Base-by-base conservation (phyloP, 495 filamentous ascomycete species). In the Penicillium egyptiacum region DNA sequence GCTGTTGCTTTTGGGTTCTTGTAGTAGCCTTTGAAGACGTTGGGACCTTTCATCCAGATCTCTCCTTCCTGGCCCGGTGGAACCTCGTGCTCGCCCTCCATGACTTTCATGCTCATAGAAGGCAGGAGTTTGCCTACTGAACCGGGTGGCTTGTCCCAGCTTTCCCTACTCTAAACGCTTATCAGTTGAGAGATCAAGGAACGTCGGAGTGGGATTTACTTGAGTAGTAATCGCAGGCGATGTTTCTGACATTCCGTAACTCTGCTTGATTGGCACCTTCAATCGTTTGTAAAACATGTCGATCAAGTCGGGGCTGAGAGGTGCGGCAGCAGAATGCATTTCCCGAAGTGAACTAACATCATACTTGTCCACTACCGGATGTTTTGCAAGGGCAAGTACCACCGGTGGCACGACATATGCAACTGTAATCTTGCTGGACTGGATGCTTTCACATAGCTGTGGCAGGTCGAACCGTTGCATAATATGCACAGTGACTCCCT, bases 311-410 rank as follows among this genome's bases (percentile, higher is more conserved):
- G 72, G 68, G 2, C 86, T 88, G 35, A 94, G 66, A 1, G 90
- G 90, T 1, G 91, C 90, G 3, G 88, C 90, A 10, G 87, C 91
- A 5, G 81, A 89, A 68, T 85, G 89, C 65, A 92, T 66, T 80
- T 89, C 87, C 28, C 83, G 82, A 5, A 94, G 61, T 7, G 76
- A 80, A 20, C 76, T 81, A n/a, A 96, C 71, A 67, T 96, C 83
- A 65, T 89, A 92, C 53, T 86, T 83, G 16, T 56, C 69, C 6
- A 91, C 81, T 2, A 78, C 57, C 0, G 88, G 86, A 58, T 84
- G 76, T 63, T 91, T 91, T 53, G 76, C 78, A 2, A 94, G 79
- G 2, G 83, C 80, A 0, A 93, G 74, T 0, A 92, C 72, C 4
- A 95, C 78, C 0, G 91, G 91, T 6, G 90, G 90, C 0, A 89